Evolutionary conservation across 2,329 filamentous ascomycete species (phyloP), one percentile per base, ranked within the genome.

Genomic region (Ophiocordyceps robertsii): DNA sequence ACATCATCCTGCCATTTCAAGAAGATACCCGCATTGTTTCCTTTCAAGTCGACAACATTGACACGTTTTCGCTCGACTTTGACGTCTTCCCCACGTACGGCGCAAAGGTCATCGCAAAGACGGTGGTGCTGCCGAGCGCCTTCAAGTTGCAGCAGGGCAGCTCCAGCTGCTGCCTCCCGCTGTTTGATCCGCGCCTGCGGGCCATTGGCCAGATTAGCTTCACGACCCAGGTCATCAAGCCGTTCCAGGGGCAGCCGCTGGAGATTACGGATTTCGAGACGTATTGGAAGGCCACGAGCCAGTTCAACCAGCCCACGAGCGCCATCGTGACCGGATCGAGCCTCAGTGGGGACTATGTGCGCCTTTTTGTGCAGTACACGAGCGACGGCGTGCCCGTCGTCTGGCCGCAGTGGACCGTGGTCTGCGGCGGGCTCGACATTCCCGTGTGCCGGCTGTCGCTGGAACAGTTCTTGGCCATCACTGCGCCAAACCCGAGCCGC

Each of bases 201-300:
- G 84, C 88, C 9, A 95, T 98, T 54, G 92, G 92, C 6, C 85
- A 94, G 55, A 86, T 96, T 51, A 87, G 80, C 49, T 98, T 98
- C 68, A 84, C 85, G 49, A 94, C 87, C 43, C 89, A 96, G 58
- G 87, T 96, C 24, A 93, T 98, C 59, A 95, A 95, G 56, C 92
- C 92, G 0, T 98, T 96, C 65, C 79, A 81, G 48, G 90, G 92
- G 8, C 83, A 88, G 46, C 88, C 92, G 4, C 69, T 98, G 19
- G 92, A 98, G 61, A 95, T 98, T 46, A 94, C 92, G 1, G 89
- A 96, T 56, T 98, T 96, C 53, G 92, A 94, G 48, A 96, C 92
- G 0, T 98, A 98, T 62, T 98, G 92, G 92, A 98, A 96, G 63
- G 90, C 90, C 0, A 98, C 92, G 1, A 95, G 88, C 55, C 88